These are phyloP conservation scores for Singerocomus rubriflavus DNA, from an alignment of 1,284 basidiomycete genomes.

Conservation along the genomic window DNA sequence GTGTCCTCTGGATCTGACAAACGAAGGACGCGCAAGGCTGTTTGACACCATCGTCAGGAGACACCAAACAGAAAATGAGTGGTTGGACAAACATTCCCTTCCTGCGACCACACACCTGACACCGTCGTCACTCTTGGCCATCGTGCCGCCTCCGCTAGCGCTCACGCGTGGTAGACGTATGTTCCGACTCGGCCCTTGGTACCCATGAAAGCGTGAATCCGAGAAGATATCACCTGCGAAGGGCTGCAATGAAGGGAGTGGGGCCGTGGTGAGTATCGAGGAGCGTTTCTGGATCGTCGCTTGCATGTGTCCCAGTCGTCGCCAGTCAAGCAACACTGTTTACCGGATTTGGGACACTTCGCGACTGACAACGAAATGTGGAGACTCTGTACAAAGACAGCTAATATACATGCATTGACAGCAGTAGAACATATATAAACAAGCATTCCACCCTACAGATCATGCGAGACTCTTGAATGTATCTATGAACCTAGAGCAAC, in stretches of 20 bases:
- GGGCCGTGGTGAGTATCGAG: slow-evolving; percentile 21
- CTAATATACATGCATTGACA: not conserved
- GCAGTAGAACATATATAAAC: not conserved
- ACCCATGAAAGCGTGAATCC: slow-evolving; percentile 45
- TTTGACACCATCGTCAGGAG: slow-evolving; percentile 16
- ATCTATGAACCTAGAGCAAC: slow-evolving; percentile 1
- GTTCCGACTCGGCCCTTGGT: slow-evolving; percentile 45
- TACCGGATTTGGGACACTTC: slow-evolving; percentile 15
- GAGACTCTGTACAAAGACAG: not conserved
- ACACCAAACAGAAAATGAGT: slow-evolving; percentile 1
- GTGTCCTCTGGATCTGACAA: slow-evolving; percentile 47
- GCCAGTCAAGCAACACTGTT: not conserved
- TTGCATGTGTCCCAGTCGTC: slow-evolving; percentile 21
- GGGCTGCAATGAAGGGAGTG: slow-evolving; percentile 5
- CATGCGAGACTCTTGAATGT: not conserved
- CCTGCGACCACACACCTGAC: slow-evolving; percentile 66
- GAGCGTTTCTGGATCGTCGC: slow-evolving; percentile 26
- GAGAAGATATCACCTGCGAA: slow-evolving; percentile 35
- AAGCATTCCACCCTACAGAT: slow-evolving; percentile 1
- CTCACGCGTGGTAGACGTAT: slow-evolving; percentile 57
- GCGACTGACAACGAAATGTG: not conserved
- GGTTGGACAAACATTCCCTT: slow-evolving; percentile 57
- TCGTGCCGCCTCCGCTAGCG: slow-evolving; percentile 56
- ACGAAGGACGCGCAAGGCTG: slow-evolving; percentile 66
- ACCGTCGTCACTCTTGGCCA: slow-evolving; percentile 66